Conservation (phyloP, 129 eudicot genomes). For the Helianthus tuberosus region DNA sequence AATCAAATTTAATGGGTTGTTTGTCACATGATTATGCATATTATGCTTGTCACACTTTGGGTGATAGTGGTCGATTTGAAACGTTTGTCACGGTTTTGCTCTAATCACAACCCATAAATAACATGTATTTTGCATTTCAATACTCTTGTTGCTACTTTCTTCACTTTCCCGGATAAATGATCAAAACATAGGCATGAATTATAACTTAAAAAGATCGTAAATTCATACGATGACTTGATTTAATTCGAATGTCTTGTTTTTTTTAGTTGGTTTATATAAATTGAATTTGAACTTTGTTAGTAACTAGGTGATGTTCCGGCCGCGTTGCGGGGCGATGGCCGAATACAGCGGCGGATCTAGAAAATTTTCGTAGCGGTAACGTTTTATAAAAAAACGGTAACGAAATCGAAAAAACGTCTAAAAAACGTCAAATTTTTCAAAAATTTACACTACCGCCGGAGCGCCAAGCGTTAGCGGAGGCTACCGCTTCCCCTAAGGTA, state of each 20-base stretch:
- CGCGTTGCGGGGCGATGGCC: no score
- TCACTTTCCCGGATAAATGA: constrained; percentile 10
- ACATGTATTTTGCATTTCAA: constrained; percentile 35
- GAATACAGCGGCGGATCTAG: no score
- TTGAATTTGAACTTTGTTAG: neutral
- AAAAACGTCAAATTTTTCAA: no score
- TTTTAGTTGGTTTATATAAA: neutral
- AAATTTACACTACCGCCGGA: no score
- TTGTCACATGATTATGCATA: constrained; percentile 19
- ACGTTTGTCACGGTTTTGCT: constrained; percentile 32
- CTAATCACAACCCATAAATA: constrained; percentile 38
- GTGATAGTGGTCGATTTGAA: constrained; percentile 20
- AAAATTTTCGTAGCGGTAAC: no score
- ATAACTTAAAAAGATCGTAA: neutral
- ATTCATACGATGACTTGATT: neutral
- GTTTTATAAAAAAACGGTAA: no score
- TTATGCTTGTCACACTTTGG: constrained; percentile 17
- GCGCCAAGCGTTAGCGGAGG: no score
- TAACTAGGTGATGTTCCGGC: no score
- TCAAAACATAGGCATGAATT: neutral
- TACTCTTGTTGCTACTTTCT: constrained; percentile 4
- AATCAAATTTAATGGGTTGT: neutral
- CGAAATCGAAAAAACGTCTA: no score
- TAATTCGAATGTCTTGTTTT: neutral
- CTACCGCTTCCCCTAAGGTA: no score